These are phyloP conservation scores for Akanthomyces uredinophilus DNA, from an alignment of 2,329 filamentous ascomycete genomes.

Conservation along the genomic window DNA sequence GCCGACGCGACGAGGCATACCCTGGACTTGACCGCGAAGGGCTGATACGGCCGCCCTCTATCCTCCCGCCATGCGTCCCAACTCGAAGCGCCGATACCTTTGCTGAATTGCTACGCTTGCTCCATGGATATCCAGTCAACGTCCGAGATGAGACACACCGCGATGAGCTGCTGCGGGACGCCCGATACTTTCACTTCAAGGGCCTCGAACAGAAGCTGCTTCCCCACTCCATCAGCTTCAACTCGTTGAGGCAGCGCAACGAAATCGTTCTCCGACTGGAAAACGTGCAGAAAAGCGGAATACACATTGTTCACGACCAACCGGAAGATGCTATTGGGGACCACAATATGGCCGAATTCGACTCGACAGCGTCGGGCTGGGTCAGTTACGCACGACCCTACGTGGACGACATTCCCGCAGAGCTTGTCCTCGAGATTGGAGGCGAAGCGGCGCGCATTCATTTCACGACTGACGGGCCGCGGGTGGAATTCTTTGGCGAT, in stretches of 20 bases:
- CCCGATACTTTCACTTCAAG: conserved; percentile 88
- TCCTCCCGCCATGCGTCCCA: conserved; percentile 75
- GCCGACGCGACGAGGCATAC: conserved; percentile 72
- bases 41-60: conserved; percentile 80
- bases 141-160: conserved; percentile 75
- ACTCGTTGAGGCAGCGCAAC: conserved; percentile 58
- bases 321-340: conserved; percentile 8
- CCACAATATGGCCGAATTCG: conserved; percentile 14
- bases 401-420: conserved; percentile 67
- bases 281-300: conserved; percentile 82
- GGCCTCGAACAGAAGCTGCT: conserved; percentile 85
- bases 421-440: conserved; percentile 77
- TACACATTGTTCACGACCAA: conserved; percentile 56
- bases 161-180: conserved; percentile 72
- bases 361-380: conserved; percentile 41
- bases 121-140: conserved; percentile 77
- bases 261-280: conserved; percentile 79
- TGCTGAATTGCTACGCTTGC: conserved; percentile 70
- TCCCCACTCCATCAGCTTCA: conserved; percentile 69
- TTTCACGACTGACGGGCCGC: conserved; percentile 32
- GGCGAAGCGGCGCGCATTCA: conserved; percentile 59
- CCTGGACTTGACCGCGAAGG: conserved; percentile 75
- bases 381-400: conserved; percentile 81
- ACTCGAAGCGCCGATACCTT: conserved; percentile 81
- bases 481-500: conserved; percentile 70